Evolutionary conservation across 2,329 filamentous ascomycete genomes (phyloP).

Genomic region (Colletotrichum musae): DNA sequence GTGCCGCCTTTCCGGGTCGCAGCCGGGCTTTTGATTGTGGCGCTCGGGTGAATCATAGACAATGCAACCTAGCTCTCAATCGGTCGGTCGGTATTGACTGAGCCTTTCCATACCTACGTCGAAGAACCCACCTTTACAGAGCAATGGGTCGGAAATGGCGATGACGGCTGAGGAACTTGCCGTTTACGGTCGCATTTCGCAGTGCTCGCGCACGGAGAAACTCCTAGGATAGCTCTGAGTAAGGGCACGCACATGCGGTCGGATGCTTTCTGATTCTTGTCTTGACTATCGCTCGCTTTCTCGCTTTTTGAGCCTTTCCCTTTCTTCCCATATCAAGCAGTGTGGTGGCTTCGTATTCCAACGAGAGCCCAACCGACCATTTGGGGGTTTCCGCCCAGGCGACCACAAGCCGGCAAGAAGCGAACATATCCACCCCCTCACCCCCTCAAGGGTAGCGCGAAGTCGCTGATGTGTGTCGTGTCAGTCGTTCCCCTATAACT

Average conservation of each 20-base stretch:
- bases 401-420: slow-evolving; percentile 26
- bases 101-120: too few species aligned
- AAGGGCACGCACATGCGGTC: not conserved
- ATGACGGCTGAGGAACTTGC: too few species aligned
- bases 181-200: not conserved
- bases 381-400: slow-evolving; percentile 2
- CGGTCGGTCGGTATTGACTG: too few species aligned
- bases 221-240: not conserved
- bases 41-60: too few species aligned
- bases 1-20: too few species aligned
- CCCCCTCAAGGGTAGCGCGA: slow-evolving; percentile 9
- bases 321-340: not conserved
- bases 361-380: slow-evolving; percentile 6
- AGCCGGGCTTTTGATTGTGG: too few species aligned
- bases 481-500: slow-evolving; percentile 38
- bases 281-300: slow-evolving; percentile 10
- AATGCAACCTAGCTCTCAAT: too few species aligned
- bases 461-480: slow-evolving; percentile 39
- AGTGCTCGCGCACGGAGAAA: not conserved
- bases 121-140: too few species aligned
- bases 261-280: slow-evolving; percentile 9
- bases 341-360: not conserved
- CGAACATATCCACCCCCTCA: not conserved
- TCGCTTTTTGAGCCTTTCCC: not conserved
- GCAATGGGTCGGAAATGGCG: too few species aligned